A percentile compares a stretch with the other conserved stretches of the same genome.
Conservation (phyloP, 1,284 basidiomycete species). For the Peniophora sp. region DNA sequence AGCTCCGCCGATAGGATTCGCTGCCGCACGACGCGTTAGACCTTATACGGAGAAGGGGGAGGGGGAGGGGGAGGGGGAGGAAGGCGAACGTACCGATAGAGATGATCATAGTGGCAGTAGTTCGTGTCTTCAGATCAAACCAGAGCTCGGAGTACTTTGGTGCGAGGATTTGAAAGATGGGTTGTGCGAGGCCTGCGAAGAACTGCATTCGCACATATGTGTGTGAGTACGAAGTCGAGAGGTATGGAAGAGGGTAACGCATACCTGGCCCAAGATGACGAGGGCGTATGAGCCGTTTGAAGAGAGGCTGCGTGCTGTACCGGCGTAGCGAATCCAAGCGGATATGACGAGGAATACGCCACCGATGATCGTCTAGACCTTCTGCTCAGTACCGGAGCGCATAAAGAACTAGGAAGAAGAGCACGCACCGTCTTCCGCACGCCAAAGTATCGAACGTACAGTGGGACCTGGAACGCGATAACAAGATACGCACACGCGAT, state of each 20-base stretch:
- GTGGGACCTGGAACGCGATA: slow-evolving; percentile 47
- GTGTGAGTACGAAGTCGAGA: slow-evolving; percentile 1
- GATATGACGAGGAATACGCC: slow-evolving; percentile 40
- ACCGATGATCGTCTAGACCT: slow-evolving; percentile 23
- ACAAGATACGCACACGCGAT: slow-evolving; percentile 55
- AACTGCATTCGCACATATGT: too few relatives aligned
- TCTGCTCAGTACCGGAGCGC: neutral
- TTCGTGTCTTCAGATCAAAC: slow-evolving; percentile 68
- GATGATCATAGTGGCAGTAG: slow-evolving; percentile 73
- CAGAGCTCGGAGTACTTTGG: slow-evolving; percentile 71
- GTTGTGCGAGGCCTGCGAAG: slow-evolving; percentile 48
- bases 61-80: too few relatives aligned
- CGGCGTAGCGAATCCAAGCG: slow-evolving; percentile 70
- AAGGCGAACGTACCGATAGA: slow-evolving; percentile 60
- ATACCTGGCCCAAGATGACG: slow-evolving; percentile 65
- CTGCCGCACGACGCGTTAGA: too few relatives aligned
- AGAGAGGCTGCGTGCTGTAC: slow-evolving; percentile 46
- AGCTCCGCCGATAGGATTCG: slow-evolving; percentile 54
- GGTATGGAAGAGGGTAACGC: neutral
- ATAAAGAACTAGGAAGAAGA: neutral
- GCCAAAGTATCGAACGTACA: slow-evolving; percentile 49
- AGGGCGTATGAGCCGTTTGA: slow-evolving; percentile 46
- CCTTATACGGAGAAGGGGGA: too few relatives aligned
- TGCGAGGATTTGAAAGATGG: slow-evolving; percentile 61
- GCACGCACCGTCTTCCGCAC: slow-evolving; percentile 46